phyloP scores from a whole-genome alignment of 2,329 filamentous ascomycete species.

The Arthroderma sp. region DNA sequence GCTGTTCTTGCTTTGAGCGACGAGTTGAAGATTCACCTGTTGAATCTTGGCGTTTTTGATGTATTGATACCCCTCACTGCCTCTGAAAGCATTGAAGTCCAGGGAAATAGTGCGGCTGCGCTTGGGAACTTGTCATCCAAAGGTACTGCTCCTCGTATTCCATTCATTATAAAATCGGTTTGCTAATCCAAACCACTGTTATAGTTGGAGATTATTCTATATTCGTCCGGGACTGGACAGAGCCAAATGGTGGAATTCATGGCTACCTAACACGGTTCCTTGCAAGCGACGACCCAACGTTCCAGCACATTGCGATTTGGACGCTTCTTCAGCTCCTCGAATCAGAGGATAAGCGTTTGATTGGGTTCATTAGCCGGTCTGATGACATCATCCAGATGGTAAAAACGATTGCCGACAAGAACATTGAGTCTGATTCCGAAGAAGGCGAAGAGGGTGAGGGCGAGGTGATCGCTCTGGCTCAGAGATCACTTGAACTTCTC shows the following conservation, averaged over 20 bases:
- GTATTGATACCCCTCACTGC: constrained; percentile 90
- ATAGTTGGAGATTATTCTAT: constrained; percentile 91
- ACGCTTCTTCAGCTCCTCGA: constrained; percentile 89
- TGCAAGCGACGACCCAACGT: constrained; percentile 85
- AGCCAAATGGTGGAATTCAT: constrained; percentile 87
- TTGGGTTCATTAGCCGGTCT: constrained; percentile 75
- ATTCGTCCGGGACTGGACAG: constrained; percentile 86
- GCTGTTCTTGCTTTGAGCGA: constrained; percentile 91
- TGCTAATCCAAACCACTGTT: constrained; percentile 17
- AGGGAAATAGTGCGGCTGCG: constrained; percentile 93
- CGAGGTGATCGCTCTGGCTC: constrained; percentile 82
- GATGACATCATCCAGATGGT: constrained; percentile 89
- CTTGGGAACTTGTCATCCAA: constrained; percentile 94
- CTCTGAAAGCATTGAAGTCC: constrained; percentile 91
- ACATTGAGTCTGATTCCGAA: constrained; percentile 74
- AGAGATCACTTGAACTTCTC: constrained; percentile 75
- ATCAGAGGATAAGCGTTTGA: constrained; percentile 81
- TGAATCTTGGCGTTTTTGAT: constrained; percentile 89
- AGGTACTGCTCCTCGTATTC: constrained; percentile 44
- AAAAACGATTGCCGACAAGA: constrained; percentile 76
- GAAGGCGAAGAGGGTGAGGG: constrained; percentile 83
- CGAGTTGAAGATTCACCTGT: constrained; percentile 79
- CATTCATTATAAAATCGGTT: constrained; percentile 2
- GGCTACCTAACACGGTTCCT: constrained; percentile 90
- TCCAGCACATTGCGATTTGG: constrained; percentile 99